Evolutionary conservation across 2,329 filamentous ascomycete species (phyloP), one percentile per base, ranked within the genome.

Genomic region (Epichloe glyceriae): DNA sequence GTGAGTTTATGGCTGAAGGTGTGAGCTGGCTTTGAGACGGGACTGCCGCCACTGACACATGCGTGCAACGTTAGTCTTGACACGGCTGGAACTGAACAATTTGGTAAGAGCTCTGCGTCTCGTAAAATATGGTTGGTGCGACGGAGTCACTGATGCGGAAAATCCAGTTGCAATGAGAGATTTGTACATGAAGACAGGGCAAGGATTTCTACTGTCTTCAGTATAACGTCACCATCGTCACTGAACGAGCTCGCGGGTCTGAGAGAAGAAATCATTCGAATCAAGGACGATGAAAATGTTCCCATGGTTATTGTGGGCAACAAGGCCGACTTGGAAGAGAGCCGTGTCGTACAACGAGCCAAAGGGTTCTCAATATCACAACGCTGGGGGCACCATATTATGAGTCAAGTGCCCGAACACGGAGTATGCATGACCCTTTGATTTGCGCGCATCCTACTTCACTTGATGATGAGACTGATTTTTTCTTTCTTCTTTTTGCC

Each of bases 141-240:
- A 19, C 11, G 26, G 26, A 30, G 20, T 30, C 46, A 41, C 47
- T 52, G 52, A 50, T 39, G 10, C 34, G 20, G 37, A 7, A 34
- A 41, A 26, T 8, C 20, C 54, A 80, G 74, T 80, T 59, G 77
- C 78, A 51, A 81, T 81, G 78, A 78, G 86, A 63, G 87, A 93
- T 64, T 74, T 91, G 44, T 93, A 95, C 72, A 94, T 95, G 87
- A 93, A 93, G 65, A 87, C 88, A 39, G 88, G 88, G 50, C 88
- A 95, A 69, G 88, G 89, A 0, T 95, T 95, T 65, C 78, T 95
- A 50, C 77, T 95, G 89, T 95, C 52, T 95, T 95, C 70, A 91
- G 86, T 68, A 95, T 95, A 63, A 91, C 88, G 17, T 93, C 87
- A 54, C 74, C 78, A 54, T 86, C 86, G 35, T 94, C 88, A n/a